Conservation (phyloP, 371 early-diverging fungal genomes). For the Mucor velutinosus region DNA sequence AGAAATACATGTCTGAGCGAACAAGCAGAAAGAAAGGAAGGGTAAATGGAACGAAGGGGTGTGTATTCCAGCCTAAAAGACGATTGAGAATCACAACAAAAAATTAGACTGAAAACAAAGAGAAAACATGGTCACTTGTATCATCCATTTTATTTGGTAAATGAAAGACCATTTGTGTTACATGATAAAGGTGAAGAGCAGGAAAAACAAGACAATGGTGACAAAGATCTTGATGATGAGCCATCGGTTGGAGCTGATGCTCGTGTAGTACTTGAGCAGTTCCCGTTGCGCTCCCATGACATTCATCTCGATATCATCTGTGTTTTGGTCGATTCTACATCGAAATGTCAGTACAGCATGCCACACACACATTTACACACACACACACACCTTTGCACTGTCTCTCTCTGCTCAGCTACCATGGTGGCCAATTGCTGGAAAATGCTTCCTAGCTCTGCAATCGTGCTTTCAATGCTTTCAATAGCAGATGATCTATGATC, state of each 20-base stretch:
- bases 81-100: neutral
- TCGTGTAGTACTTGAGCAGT: slow-evolving; percentile 85
- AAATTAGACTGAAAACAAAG: neutral
- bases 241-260: slow-evolving; percentile 90
- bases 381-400: slow-evolving; percentile 74
- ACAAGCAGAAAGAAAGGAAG: neutral
- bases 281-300: slow-evolving; percentile 90
- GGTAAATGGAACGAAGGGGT: neutral
- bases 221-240: slow-evolving; percentile 93
- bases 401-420: slow-evolving; percentile 94
- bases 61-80: neutral
- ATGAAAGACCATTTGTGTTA: slow-evolving; percentile 3
- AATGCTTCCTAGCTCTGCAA: slow-evolving; percentile 94
- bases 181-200: slow-evolving; percentile 46
- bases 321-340: slow-evolving; percentile 89
- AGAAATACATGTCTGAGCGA: neutral
- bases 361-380: too few relatives aligned
- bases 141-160: neutral
- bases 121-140: neutral
- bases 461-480: slow-evolving; percentile 93
- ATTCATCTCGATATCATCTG: slow-evolving; percentile 89
- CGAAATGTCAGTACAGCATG: neutral
- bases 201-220: slow-evolving; percentile 69
- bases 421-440: slow-evolving; percentile 92
- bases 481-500: slow-evolving; percentile 88